Evolutionary conservation across 441 rosid genomes (phyloP).

Genomic region (Populus hybrid): DNA sequence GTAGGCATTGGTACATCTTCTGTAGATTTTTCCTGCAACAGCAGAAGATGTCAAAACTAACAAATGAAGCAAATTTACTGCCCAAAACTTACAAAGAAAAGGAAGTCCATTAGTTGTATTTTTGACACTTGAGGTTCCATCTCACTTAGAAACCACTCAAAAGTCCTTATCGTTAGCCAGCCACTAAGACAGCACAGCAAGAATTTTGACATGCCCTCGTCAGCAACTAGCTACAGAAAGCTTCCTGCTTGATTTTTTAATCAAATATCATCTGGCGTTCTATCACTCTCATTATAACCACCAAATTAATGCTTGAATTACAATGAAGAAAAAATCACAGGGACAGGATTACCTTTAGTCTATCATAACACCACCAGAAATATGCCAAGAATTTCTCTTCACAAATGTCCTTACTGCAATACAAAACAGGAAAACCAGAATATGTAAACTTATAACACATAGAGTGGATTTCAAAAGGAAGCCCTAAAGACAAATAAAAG

Average conservation of each 20-base stretch:
- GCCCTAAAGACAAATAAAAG: not conserved
- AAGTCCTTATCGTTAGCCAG: not conserved
- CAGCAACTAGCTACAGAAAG: not conserved
- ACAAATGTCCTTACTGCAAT: constrained; percentile 65
- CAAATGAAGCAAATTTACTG: constrained; percentile 2
- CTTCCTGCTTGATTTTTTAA: not conserved
- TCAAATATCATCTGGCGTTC: not conserved
- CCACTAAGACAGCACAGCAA: not conserved
- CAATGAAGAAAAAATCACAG: too few species aligned
- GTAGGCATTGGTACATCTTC: constrained; percentile 93
- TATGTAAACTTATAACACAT: not conserved
- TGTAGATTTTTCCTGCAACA: constrained; percentile 62
- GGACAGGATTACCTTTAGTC: constrained; percentile 61
- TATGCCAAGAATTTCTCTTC: constrained; percentile 88
- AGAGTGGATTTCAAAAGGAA: not conserved
- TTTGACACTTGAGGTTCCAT: not conserved
- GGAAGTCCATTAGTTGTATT: not conserved
- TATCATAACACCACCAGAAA: constrained; percentile 98
- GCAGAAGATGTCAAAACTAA: constrained; percentile 11
- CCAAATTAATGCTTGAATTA: not conserved
- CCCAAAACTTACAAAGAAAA: not conserved
- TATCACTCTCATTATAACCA: not conserved
- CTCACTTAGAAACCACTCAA: not conserved
- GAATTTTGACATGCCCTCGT: not conserved
- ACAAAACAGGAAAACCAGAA: constrained; percentile 8